A percentile compares a stretch with the other conserved stretches of the same genome.
Conservation (phyloP, 2,329 filamentous ascomycete genomes). For the Colletotrichum tanaceti region DNA sequence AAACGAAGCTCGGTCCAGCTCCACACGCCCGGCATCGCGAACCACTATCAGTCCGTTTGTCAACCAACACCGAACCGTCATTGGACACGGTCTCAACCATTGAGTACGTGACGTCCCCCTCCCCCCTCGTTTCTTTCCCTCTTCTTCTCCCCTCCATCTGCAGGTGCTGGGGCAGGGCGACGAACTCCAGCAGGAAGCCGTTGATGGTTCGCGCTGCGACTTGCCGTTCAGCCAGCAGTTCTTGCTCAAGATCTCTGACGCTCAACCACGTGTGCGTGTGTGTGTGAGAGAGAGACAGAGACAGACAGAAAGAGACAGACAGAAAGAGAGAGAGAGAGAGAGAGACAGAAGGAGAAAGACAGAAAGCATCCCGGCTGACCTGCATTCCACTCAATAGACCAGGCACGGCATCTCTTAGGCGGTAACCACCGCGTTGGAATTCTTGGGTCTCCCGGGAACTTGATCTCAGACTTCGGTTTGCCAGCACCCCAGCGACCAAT, state of each 20-base stretch:
- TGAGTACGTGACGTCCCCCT: conserved; percentile 40
- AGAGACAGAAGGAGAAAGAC: not conserved
- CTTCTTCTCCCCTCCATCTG: conserved; percentile 2
- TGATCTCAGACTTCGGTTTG: conserved; percentile 41
- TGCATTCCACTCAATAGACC: conserved; percentile 36
- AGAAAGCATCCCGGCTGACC: conserved; percentile 27
- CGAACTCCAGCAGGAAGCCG: conserved; percentile 40
- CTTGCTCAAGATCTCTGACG: conserved; percentile 23
- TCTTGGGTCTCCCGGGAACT: conserved; percentile 36
- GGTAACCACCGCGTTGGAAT: conserved; percentile 38
- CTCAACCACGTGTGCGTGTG: conserved; percentile 3
- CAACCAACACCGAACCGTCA: conserved; percentile 23
- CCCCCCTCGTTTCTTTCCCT: not conserved
- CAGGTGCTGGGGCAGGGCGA: conserved; percentile 18
- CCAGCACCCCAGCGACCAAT: conserved; percentile 30
- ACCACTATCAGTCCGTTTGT: conserved; percentile 38
- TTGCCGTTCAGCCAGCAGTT: conserved; percentile 34
- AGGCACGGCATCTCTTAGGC: conserved; percentile 33
- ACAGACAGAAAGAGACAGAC: not conserved
- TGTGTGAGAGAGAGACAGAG: not conserved
- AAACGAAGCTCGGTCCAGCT: conserved; percentile 38
- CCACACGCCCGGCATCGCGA: conserved; percentile 30
- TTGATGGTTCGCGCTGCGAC: conserved; percentile 30
- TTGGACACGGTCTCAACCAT: conserved; percentile 38
- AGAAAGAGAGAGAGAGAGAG: not conserved